Percentiles rank a stretch among this genome's conserved stretches.
Evolutionary conservation across 2,329 filamentous ascomycete genomes (phyloP).

Genomic region (Ophiognomonia clavigignenti-juglandacearum): DNA sequence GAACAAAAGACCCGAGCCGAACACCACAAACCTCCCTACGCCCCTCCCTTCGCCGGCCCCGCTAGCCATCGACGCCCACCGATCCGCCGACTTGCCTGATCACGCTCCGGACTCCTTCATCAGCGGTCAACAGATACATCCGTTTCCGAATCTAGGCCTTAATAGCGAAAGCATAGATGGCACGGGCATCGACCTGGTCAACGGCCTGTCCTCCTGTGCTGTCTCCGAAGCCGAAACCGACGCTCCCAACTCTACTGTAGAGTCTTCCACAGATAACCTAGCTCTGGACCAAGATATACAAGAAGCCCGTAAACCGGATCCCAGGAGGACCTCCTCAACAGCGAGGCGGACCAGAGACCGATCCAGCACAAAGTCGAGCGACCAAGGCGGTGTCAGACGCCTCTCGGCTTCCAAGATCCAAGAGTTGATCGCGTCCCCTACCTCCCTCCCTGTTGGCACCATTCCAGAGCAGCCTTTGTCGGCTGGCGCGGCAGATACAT

Average conservation of each 20-base stretch:
- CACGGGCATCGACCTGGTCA: constrained; percentile 1
- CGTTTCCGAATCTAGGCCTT: neutral
- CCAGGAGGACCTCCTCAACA: constrained; percentile 5
- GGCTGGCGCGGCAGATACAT: constrained; percentile 31
- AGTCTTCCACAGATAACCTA: constrained; percentile 7
- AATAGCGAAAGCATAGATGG: neutral
- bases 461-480: constrained; percentile 33
- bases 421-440: constrained; percentile 50
- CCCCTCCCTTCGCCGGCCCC: too few relatives aligned
- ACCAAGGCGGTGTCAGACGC: constrained; percentile 42
- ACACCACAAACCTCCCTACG: too few relatives aligned
- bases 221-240: constrained; percentile 16
- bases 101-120: neutral
- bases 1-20: too few relatives aligned
- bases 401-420: constrained; percentile 56
- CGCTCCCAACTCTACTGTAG: constrained; percentile 7
- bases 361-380: constrained; percentile 26
- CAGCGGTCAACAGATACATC: neutral
- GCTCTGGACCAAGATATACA: neutral
- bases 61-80: too few relatives aligned
- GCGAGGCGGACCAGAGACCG: constrained; percentile 18
- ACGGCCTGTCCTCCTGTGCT: constrained; percentile 10
- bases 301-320: constrained; percentile 5
- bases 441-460: constrained; percentile 52
- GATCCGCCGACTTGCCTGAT: too few relatives aligned